phyloP scores from a whole-genome alignment of 805 yeast genomes.

The Komagataella populi region DNA sequence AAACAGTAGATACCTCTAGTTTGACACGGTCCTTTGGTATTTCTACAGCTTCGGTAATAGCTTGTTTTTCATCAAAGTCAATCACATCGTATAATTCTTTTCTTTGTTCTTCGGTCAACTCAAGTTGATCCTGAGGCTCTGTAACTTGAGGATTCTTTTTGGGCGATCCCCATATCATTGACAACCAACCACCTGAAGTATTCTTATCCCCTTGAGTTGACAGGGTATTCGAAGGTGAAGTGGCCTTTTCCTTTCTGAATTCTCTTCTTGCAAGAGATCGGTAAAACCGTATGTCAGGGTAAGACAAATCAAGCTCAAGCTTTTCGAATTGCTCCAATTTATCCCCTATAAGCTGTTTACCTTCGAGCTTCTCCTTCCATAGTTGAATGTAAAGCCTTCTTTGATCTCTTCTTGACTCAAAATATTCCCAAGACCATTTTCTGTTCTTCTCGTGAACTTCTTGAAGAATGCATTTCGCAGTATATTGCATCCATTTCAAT shows the following conservation, averaged over 20 bases:
- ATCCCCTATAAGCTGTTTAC: conserved; percentile 9
- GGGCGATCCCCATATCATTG: conserved; percentile 50
- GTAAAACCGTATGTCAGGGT: conserved; percentile 76
- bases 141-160: conserved; percentile 6
- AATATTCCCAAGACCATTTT: conserved; percentile 82
- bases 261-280: conserved; percentile 67
- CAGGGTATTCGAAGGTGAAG: conserved; percentile 6
- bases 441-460: conserved; percentile 75
- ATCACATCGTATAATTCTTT: conserved; percentile 87
- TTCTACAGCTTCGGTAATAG: conserved; percentile 36
- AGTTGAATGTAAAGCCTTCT: conserved; percentile 51
- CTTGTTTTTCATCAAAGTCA: conserved; percentile 66
- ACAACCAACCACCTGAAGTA: conserved; percentile 43
- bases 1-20: conserved; percentile 51
- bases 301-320: conserved; percentile 47
- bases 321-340: conserved; percentile 26
- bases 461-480: conserved; percentile 58
- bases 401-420: conserved; percentile 58
- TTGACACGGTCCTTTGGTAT: conserved; percentile 63
- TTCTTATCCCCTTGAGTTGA: conserved; percentile 1
- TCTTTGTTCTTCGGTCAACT: conserved; percentile 75
- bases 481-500: conserved; percentile 67
- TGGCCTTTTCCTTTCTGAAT: conserved; percentile 38
- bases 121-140: conserved; percentile 18
- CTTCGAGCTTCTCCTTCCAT: conserved; percentile 50